Conservation (phyloP, 768 basidiomycete genomes). For the Boletus edulis region DNA sequence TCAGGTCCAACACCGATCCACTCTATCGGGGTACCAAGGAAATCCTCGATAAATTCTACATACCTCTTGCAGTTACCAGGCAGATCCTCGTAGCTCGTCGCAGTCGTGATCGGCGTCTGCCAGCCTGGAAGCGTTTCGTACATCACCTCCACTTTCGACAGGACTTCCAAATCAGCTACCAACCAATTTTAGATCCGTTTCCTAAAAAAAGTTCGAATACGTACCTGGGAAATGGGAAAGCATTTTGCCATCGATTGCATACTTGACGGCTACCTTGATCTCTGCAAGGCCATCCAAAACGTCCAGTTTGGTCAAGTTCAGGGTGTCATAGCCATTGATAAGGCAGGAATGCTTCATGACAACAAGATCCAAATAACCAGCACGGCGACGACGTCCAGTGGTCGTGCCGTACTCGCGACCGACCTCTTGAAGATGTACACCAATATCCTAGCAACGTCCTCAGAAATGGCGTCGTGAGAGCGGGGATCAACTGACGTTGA, state of each 20-base stretch:
- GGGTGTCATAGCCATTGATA: conserved; percentile 92
- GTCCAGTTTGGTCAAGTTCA: conserved; percentile 97
- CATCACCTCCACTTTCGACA: conserved; percentile 76
- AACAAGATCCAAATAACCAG: conserved; percentile 97
- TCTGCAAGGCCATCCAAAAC: conserved; percentile 80
- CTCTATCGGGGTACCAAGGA: conserved; percentile 68
- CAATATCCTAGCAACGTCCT: conserved; percentile 54
- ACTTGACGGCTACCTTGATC: conserved; percentile 86
- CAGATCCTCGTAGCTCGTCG: conserved; percentile 65
- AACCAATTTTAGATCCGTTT: neutral
- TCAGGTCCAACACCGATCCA: conserved; percentile 95
- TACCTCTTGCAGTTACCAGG: conserved; percentile 87
- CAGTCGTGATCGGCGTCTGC: conserved; percentile 70
- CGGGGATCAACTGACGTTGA: conserved; percentile 59
- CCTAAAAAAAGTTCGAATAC: conserved; percentile 17
- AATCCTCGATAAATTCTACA: conserved; percentile 81
- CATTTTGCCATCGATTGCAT: conserved; percentile 73
- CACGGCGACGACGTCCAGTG: conserved; percentile 88
- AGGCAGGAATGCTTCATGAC: conserved; percentile 89
- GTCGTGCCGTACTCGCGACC: conserved; percentile 91
- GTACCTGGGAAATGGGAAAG: conserved; percentile 85
- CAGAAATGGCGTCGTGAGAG: neutral
- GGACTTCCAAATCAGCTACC: conserved; percentile 79
- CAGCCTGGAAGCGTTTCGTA: conserved; percentile 93
- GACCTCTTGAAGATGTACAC: conserved; percentile 88